Evolutionary conservation across 257 asterid species (phyloP), one percentile per base, ranked within the genome.

Genomic region (Solanum pinnatisectum): DNA sequence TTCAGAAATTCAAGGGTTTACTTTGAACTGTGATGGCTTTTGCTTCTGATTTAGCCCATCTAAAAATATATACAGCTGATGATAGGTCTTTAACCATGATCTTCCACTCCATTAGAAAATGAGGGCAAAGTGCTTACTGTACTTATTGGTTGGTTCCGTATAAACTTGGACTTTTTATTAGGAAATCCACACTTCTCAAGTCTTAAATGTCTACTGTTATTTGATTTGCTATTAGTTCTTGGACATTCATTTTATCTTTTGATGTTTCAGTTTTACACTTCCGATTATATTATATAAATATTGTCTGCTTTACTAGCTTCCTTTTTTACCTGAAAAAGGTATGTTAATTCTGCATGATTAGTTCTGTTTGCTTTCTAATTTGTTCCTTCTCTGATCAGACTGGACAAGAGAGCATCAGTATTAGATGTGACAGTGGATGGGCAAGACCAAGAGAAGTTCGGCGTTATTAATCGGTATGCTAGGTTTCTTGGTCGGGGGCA

Each of bases 381-480:
- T 44, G 63, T 90, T 25, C 72, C 88, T 83, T 44, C 70, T 78
- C n/a, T 40, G 86, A 90, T 91, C 94, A 96, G 99, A 87, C 87
- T 95, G 93, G 97, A 95, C 89, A 93, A 92, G 92, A 91, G 95
- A 90, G 93, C 95, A 84, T 95, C 99, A 30, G 81, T 95, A 71
- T 89, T 93, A 92, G 98, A 95, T 85, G 90, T 93, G 90, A 92
- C 91, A 87, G 92, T 95, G 87, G 98, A 96, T 89, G 91, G 92
- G 81, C 99, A 94, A 93, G 99, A 96, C 89, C 88, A 93, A 84
- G 98, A 96, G 92, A 96, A 95, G 92, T 95, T 93, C 81, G 92
- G 96, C 16, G 91, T 93, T 76, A 95, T 96, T 87, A 95, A 95
- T 89, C 94, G 99, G 68, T 94, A 93, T 90, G 98, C 98, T 35